Evolutionary conservation across 2,329 filamentous ascomycete genomes (phyloP), one percentile per base, ranked within the genome.

Genomic region (Aspergillus sp.): DNA sequence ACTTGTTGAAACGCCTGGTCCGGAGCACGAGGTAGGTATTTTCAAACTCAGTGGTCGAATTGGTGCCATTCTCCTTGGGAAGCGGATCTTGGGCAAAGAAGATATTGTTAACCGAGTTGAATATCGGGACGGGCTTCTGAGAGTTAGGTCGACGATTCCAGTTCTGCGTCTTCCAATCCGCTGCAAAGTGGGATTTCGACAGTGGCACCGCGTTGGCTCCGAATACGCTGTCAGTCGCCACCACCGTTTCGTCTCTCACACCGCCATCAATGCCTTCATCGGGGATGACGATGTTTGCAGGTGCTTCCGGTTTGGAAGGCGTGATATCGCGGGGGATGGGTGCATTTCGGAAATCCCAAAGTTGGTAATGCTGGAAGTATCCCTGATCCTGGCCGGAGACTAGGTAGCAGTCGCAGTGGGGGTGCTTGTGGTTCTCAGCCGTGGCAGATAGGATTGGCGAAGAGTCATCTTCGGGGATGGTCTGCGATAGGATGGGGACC

Each of bases 301-400:
- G 12, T 17, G 6, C 6, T 13, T 10, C 23, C 22, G 58, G 44
- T 30, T 33, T 41, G 15, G 45, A 22, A 10, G 44, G 12, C 25
- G 23, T 42, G 13, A 35, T 44, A 44, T 53, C 44, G 56, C 53
- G 7, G 46, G 49, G 44, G n/a, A 67, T 55, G 15, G 64, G 58
- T 6, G 76, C 62, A 35, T 67, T 62, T 22, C 75, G 73, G 53
- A 78, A 78, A 59, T 78, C 75, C 64, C 69, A 77, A 58, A 78
- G 72, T 44, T 69, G 70, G 64, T 78, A 72, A 59, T 77, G 68
- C 42, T 73, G 68, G 54, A 78, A 78, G 60, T 74, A 76, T 5
- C 67, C 63, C 15, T 70, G 69, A 7, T 69, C 62, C 3, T 69
- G 55, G 4, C 66, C 66, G 1, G 69, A 67, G 23, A 76, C 66